Evolutionary conservation across 2,329 filamentous ascomycete species (phyloP).

Genomic region (Calonectria ilicicola): DNA sequence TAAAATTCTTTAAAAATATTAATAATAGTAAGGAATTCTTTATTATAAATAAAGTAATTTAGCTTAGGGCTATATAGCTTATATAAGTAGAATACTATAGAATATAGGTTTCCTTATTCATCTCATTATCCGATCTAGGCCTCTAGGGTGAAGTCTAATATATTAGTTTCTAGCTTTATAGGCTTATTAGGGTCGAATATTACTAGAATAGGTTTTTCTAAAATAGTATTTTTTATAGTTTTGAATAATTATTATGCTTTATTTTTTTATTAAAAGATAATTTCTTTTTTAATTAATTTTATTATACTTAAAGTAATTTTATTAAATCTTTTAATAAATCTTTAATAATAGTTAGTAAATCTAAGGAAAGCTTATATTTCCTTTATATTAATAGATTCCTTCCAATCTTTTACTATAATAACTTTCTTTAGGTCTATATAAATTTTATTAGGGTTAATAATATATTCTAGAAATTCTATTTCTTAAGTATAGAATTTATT

Average conservation of each 20-base stretch:
- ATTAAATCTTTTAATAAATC: conserved; percentile 31
- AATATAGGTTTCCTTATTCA: background rate
- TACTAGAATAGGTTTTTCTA: conserved; percentile 8
- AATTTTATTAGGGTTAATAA: conserved; percentile 21
- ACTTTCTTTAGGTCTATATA: conserved; percentile 31
- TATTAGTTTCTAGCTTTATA: conserved; percentile 29
- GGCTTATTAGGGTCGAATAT: conserved; percentile 18
- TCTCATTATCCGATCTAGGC: conserved; percentile 24
- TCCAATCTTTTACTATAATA: conserved; percentile 10
- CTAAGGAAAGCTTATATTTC: conserved; percentile 30
- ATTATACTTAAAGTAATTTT: conserved; percentile 8
- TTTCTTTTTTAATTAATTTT: conserved; percentile 21
- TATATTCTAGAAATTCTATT: conserved; percentile 4
- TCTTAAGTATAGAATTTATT: too few relatives aligned
- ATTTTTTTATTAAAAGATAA: conserved; percentile 31
- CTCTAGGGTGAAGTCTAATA: conserved; percentile 17
- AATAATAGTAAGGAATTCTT: too few relatives aligned
- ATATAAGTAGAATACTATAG: too few relatives aligned
- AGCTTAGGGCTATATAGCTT: background rate
- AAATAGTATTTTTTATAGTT: conserved; percentile 7
- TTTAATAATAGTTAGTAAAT: background rate
- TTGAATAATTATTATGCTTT: conserved; percentile 22
- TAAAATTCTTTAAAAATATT: too few relatives aligned
- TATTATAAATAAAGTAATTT: conserved; percentile 13
- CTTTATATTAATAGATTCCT: conserved; percentile 7